Evolutionary conservation across 1,139 yeast genomes (phyloP).

Genomic region (Scheffersomyces cryptocercus): DNA sequence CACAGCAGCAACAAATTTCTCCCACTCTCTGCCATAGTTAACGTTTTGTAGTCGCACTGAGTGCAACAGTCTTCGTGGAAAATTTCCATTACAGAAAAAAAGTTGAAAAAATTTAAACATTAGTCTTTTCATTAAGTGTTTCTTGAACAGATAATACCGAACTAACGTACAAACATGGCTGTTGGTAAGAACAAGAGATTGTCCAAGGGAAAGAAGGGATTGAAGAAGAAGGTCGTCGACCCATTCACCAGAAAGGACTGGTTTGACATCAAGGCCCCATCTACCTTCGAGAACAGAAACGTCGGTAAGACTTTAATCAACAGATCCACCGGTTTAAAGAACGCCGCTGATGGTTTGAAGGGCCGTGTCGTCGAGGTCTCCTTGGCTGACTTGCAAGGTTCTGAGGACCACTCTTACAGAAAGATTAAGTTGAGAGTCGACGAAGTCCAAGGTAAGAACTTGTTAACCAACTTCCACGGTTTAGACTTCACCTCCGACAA

Average conservation of each 20-base stretch:
- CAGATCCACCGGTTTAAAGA: slow-evolving; percentile 91
- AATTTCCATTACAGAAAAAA: not conserved
- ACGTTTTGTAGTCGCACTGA: no score
- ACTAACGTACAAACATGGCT: slow-evolving; percentile 55
- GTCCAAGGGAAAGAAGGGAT: slow-evolving; percentile 94
- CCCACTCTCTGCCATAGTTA: no score
- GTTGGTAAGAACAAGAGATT: slow-evolving; percentile 97
- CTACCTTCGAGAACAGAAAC: slow-evolving; percentile 90
- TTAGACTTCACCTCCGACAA: slow-evolving; percentile 89
- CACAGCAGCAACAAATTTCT: no score
- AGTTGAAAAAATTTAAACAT: not conserved
- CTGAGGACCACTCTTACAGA: slow-evolving; percentile 91
- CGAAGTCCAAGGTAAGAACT: slow-evolving; percentile 91
- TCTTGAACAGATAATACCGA: not conserved
- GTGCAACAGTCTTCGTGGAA: no score
- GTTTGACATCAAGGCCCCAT: slow-evolving; percentile 94
- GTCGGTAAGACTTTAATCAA: slow-evolving; percentile 94
- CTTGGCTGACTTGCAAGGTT: slow-evolving; percentile 88
- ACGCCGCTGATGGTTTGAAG: slow-evolving; percentile 88
- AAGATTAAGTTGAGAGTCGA: slow-evolving; percentile 88
- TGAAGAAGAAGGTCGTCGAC: slow-evolving; percentile 94
- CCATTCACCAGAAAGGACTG: slow-evolving; percentile 95
- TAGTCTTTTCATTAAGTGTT: not conserved
- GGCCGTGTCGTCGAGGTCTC: slow-evolving; percentile 89
- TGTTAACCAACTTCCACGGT: slow-evolving; percentile 95